Conservation (phyloP, 352 stramenopile species). For the Elongisporangium anandrum region DNA sequence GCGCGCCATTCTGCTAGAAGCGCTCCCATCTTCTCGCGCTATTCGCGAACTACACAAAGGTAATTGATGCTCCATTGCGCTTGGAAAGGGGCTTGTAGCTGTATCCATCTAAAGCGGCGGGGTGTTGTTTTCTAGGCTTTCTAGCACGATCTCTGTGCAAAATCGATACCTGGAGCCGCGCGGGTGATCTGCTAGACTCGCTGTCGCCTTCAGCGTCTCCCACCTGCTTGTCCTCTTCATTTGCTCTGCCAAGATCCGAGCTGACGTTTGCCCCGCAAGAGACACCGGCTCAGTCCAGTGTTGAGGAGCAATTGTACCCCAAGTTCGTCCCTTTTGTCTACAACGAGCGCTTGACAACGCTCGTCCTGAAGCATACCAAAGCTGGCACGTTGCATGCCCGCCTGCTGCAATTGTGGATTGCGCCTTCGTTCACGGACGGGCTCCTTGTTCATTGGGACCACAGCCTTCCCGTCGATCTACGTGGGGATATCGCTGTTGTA, state of each 20-base stretch:
- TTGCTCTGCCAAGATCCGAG: constrained; percentile 10
- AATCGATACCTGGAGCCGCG: constrained; percentile 17
- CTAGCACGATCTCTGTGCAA: constrained; percentile 37
- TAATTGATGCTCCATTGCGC: background rate
- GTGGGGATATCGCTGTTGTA: background rate
- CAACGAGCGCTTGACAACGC: background rate
- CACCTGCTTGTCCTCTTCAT: constrained; percentile 35
- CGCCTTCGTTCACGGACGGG: background rate
- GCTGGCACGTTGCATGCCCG: background rate
- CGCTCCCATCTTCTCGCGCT: constrained; percentile 12
- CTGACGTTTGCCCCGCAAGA: background rate
- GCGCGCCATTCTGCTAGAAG: constrained; percentile 13
- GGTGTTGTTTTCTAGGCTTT: constrained; percentile 18
- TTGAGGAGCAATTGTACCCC: background rate
- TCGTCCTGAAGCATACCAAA: background rate
- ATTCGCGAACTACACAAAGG: constrained; percentile 11
- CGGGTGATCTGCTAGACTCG: constrained; percentile 2
- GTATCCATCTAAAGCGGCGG: background rate
- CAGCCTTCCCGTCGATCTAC: background rate
- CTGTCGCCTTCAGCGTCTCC: background rate
- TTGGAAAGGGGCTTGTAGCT: constrained; percentile 1
- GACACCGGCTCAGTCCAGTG: background rate
- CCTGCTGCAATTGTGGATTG: background rate
- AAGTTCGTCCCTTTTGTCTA: background rate
- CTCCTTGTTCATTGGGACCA: background rate